phyloP scores from a whole-genome alignment of 208 protist genomes.

The Leishmania tropica region DNA sequence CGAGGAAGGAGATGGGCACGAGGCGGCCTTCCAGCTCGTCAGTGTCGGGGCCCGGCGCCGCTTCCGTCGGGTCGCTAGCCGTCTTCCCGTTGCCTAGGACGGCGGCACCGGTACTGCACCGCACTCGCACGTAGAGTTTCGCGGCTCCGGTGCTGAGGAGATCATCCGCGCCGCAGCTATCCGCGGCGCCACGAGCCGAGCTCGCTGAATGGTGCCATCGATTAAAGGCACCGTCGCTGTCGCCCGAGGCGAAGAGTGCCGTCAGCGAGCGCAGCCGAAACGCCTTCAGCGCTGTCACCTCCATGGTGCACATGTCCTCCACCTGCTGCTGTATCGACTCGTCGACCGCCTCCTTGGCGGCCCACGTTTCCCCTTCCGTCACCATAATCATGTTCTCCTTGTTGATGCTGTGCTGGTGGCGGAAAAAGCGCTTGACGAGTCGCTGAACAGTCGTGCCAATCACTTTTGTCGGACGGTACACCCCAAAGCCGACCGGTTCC shows the following conservation, averaged over 20 bases:
- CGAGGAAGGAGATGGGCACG: slow-evolving; percentile 70
- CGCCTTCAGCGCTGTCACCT: slow-evolving; percentile 30
- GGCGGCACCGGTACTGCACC: background rate
- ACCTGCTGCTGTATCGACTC: slow-evolving; percentile 63
- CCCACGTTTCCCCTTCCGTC: slow-evolving; percentile 75
- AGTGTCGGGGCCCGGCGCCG: slow-evolving; percentile 8
- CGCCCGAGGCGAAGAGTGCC: slow-evolving; percentile 1
- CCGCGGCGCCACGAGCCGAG: slow-evolving; percentile 2
- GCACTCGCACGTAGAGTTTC: slow-evolving; percentile 45
- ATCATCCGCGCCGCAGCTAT: slow-evolving; percentile 20
- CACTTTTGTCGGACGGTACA: slow-evolving; percentile 33
- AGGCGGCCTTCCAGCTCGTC: slow-evolving; percentile 63
- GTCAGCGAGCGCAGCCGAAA: slow-evolving; percentile 38
- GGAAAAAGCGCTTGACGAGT: slow-evolving; percentile 60
- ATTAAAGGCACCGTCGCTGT: background rate
- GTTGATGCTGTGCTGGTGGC: slow-evolving; percentile 49
- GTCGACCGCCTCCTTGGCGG: slow-evolving; percentile 51
- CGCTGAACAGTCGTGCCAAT: slow-evolving; percentile 54
- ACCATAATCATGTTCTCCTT: slow-evolving; percentile 72
- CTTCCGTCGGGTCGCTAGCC: background rate
- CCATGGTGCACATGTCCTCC: slow-evolving; percentile 61
- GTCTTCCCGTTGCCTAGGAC: background rate
- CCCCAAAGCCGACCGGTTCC: slow-evolving; percentile 23
- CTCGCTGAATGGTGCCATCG: slow-evolving; percentile 10
- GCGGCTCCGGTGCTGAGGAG: slow-evolving; percentile 27